Conservation (phyloP, 2,329 filamentous ascomycete species). For the Ophiocordyceps camponoti-leonardi region DNA sequence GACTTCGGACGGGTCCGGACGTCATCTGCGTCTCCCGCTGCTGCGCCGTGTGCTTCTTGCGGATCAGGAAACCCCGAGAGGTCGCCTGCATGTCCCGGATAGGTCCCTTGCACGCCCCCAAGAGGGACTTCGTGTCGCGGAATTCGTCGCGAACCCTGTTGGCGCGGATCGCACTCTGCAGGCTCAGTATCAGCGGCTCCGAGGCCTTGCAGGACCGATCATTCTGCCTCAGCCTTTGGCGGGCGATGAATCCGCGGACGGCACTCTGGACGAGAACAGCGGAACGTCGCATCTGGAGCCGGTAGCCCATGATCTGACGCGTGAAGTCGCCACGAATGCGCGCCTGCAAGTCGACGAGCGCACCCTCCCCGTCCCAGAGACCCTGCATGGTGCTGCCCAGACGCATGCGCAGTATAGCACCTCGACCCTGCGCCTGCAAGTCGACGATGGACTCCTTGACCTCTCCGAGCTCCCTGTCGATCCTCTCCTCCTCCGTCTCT, state of each 20-base stretch:
- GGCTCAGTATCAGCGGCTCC: slow-evolving; percentile 53
- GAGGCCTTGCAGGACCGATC: slow-evolving; percentile 52
- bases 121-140: slow-evolving; percentile 36
- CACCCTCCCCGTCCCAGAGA: slow-evolving; percentile 72
- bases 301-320: slow-evolving; percentile 67
- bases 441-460: slow-evolving; percentile 58
- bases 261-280: slow-evolving; percentile 66
- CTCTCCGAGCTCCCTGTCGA: slow-evolving; percentile 65
- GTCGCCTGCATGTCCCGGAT: slow-evolving; percentile 48
- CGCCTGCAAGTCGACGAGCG: slow-evolving; percentile 68
- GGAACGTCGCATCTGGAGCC: slow-evolving; percentile 67
- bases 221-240: slow-evolving; percentile 42
- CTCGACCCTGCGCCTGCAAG: slow-evolving; percentile 73
- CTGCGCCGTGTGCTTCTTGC: slow-evolving; percentile 37
- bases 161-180: slow-evolving; percentile 70
- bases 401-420: slow-evolving; percentile 58
- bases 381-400: slow-evolving; percentile 73
- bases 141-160: slow-evolving; percentile 44
- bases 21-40: slow-evolving; percentile 35
- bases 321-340: slow-evolving; percentile 77
- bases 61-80: slow-evolving; percentile 49
- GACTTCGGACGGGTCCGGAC: slow-evolving; percentile 32
- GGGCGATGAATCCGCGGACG: slow-evolving; percentile 56
- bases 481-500: slow-evolving; percentile 81
- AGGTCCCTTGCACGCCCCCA: slow-evolving; percentile 44